These are phyloP conservation scores for Flaveria brownii DNA, from an alignment of 129 eudicot species.

Conservation along the genomic window DNA sequence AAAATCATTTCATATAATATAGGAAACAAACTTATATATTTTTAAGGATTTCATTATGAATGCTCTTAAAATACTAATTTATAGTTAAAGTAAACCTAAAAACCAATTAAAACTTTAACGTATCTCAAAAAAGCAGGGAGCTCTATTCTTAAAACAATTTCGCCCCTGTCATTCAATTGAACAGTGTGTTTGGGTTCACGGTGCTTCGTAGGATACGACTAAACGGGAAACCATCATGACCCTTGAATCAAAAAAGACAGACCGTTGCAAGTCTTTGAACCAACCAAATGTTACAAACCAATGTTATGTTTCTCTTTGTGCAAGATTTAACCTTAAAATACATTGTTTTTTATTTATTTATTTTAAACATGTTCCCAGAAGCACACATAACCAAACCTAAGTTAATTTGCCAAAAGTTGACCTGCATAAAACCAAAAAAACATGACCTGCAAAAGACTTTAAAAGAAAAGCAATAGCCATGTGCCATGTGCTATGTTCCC, in stretches of 20 bases:
- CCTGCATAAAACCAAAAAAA: conserved; percentile 8
- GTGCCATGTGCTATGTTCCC: conserved; percentile 36
- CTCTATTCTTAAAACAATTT: too few species aligned
- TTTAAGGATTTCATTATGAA: too few species aligned
- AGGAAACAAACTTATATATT: too few species aligned
- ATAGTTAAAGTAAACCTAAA: too few species aligned
- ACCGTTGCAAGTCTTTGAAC: neutral
- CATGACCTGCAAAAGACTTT: neutral
- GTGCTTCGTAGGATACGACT: too few species aligned
- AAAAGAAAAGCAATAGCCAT: conserved; percentile 27
- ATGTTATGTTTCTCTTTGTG: neutral
- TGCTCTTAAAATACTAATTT: too few species aligned
- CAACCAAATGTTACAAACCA: neutral
- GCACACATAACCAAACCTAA: neutral
- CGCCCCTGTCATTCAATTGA: too few species aligned
- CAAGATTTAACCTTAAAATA: neutral
- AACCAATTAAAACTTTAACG: too few species aligned
- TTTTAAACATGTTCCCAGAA: neutral
- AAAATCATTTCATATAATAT: too few species aligned
- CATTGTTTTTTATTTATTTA: too few species aligned
- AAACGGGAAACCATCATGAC: neutral
- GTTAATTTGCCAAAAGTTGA: neutral
- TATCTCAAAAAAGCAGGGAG: too few species aligned
- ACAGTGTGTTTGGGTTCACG: too few species aligned
- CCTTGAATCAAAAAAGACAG: neutral